A percentile compares a stretch with the other conserved stretches of the same genome.
phyloP scores from a whole-genome alignment of 2,329 filamentous ascomycete species.

The Coniella lustricola region DNA sequence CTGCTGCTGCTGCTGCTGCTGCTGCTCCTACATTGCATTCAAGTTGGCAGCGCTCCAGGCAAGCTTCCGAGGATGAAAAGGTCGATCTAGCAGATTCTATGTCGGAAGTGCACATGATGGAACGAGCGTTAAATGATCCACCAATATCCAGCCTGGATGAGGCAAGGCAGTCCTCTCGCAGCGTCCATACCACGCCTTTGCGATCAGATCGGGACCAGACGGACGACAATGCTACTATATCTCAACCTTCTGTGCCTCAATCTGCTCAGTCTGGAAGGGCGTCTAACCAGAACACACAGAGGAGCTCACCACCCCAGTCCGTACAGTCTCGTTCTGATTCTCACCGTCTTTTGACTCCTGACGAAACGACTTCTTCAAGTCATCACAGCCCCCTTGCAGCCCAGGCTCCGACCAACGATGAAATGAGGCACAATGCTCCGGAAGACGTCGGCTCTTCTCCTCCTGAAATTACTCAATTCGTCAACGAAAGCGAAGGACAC shows the following conservation, averaged over 20 bases:
- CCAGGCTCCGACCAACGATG: conserved; percentile 1
- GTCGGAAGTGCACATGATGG: neutral
- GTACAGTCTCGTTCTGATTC: conserved; percentile 32
- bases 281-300: conserved; percentile 17
- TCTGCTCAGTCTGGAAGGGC: conserved; percentile 9
- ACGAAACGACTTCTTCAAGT: conserved; percentile 38
- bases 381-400: conserved; percentile 6
- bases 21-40: neutral
- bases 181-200: neutral
- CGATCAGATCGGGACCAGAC: neutral
- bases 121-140: neutral
- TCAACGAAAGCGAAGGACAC: conserved; percentile 1
- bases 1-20: too few relatives aligned
- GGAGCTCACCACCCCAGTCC: conserved; percentile 20
- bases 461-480: conserved; percentile 12
- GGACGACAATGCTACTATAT: conserved; percentile 4
- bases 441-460: conserved; percentile 15
- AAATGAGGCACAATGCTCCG: neutral
- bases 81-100: conserved; percentile 21
- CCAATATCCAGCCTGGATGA: neutral
- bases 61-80: conserved; percentile 21
- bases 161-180: neutral
- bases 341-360: conserved; percentile 45
- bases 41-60: neutral
- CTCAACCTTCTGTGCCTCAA: conserved; percentile 6